Percentiles rank a stretch among this genome's conserved stretches.
These are phyloP conservation scores for Trichoderma sp. DNA, from an alignment of 2,329 filamentous ascomycete genomes.

Conservation along the genomic window DNA sequence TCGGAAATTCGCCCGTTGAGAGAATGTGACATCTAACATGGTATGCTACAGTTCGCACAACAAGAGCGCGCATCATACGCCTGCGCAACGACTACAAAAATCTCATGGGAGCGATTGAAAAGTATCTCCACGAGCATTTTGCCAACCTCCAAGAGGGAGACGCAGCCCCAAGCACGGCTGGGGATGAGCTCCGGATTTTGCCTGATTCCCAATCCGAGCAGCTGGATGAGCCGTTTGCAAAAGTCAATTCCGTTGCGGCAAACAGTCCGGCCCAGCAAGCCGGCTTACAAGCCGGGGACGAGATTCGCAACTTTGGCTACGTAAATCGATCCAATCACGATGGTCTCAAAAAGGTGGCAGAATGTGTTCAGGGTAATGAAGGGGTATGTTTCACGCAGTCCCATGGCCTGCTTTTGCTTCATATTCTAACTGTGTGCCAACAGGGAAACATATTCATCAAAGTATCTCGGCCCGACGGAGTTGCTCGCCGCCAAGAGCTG, in stretches of 20 bases:
- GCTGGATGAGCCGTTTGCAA: conserved; percentile 66
- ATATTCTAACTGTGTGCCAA: conserved; percentile 32
- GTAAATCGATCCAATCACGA: conserved; percentile 86
- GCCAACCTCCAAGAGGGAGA: conserved; percentile 64
- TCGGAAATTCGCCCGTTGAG: not conserved
- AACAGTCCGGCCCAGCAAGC: conserved; percentile 81
- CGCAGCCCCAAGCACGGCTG: conserved; percentile 31
- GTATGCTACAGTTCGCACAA: conserved; percentile 75
- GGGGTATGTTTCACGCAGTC: conserved; percentile 62
- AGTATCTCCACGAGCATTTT: conserved; percentile 85
- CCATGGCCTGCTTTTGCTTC: not conserved
- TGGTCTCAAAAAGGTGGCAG: conserved; percentile 79
- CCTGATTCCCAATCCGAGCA: conserved; percentile 35
- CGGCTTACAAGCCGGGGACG: conserved; percentile 77
- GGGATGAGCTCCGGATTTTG: conserved; percentile 35
- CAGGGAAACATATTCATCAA: conserved; percentile 73
- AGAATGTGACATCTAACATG: not conserved
- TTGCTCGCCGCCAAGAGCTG: conserved; percentile 56
- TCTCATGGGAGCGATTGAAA: conserved; percentile 81
- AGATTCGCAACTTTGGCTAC: conserved; percentile 80
- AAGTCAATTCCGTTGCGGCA: conserved; percentile 78
- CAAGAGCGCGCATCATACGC: conserved; percentile 82
- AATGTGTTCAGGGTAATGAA: conserved; percentile 86
- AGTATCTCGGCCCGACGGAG: conserved; percentile 53
- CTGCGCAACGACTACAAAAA: conserved; percentile 92